These are phyloP conservation scores for Cladorrhinum sp. DNA, from an alignment of 2,329 filamentous ascomycete species.

Conservation along the genomic window DNA sequence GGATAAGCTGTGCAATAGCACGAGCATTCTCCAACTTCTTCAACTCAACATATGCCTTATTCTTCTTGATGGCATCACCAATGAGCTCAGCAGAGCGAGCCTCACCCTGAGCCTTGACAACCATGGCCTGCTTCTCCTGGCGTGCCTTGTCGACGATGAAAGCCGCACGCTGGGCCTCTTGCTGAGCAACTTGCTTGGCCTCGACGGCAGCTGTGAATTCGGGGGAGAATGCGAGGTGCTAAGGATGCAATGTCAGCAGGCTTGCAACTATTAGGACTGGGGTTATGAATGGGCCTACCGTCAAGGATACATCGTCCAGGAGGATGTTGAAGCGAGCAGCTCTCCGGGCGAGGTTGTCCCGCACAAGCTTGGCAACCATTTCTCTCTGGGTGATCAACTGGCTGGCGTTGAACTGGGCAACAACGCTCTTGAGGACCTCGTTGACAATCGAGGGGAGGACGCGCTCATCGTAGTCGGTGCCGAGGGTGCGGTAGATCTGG, in stretches of 20 bases:
- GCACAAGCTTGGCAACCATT: constrained; percentile 85
- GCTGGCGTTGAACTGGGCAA: constrained; percentile 97
- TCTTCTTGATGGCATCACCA: constrained; percentile 99
- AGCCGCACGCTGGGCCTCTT: constrained; percentile 94
- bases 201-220: constrained; percentile 72
- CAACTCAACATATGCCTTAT: constrained; percentile 90
- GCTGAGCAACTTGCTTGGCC: constrained; percentile 73
- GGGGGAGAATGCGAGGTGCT: constrained; percentile 71
- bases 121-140: constrained; percentile 98
- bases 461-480: constrained; percentile 93
- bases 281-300: constrained; percentile 53
- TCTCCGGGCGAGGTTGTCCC: constrained; percentile 87
- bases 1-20: constrained; percentile 80
- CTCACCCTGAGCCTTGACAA: constrained; percentile 98
- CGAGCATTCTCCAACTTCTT: constrained; percentile 97
- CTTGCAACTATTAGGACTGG: neutral
- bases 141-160: constrained; percentile 98
- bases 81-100: constrained; percentile 96
- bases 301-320: constrained; percentile 94
- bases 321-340: constrained; percentile 97
- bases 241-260: constrained; percentile 26
- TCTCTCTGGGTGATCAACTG: constrained; percentile 99
- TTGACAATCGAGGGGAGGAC: constrained; percentile 97
- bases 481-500: constrained; percentile 94
- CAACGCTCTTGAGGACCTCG: constrained; percentile 96